A percentile compares a stretch with the other conserved stretches of the same genome.
Evolutionary conservation across 2,329 filamentous ascomycete species (phyloP).

Genomic region (Hymenoscyphus salicellus): DNA sequence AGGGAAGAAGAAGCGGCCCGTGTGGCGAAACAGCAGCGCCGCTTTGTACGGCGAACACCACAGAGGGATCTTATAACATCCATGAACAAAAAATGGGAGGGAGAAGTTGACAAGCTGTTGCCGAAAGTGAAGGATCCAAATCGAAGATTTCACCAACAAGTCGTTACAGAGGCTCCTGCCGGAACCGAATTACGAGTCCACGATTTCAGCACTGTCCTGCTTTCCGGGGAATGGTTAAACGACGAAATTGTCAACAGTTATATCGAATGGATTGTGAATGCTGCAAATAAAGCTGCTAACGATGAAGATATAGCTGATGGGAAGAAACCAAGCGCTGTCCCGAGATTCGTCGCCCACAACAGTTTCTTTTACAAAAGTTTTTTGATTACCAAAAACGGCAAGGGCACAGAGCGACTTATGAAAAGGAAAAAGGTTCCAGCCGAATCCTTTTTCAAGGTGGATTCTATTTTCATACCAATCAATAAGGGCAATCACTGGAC

Average conservation of each 20-base stretch:
- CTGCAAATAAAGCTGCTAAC: constrained; percentile 56
- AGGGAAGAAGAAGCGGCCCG: constrained; percentile 21
- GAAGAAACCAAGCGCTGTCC: constrained; percentile 45
- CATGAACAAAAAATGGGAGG: constrained; percentile 41
- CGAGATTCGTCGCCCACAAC: constrained; percentile 61
- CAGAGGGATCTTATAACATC: constrained; percentile 25
- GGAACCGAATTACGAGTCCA: constrained; percentile 51
- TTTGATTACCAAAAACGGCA: constrained; percentile 48
- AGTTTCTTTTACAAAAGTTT: constrained; percentile 62
- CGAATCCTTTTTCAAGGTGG: constrained; percentile 61
- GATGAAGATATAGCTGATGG: constrained; percentile 27
- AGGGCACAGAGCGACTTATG: constrained; percentile 52
- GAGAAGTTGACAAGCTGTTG: constrained; percentile 35
- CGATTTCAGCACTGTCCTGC: constrained; percentile 63
- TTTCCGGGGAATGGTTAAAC: constrained; percentile 64
- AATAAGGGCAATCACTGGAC: constrained; percentile 68
- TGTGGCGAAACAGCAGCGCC: constrained; percentile 28
- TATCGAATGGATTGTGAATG: constrained; percentile 57
- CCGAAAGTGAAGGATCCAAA: constrained; percentile 30
- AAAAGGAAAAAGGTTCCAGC: constrained; percentile 56
- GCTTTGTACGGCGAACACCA: constrained; percentile 28
- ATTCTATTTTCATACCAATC: constrained; percentile 69
- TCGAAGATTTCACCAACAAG: constrained; percentile 4
- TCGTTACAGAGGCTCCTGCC: constrained; percentile 47
- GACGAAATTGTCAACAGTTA: constrained; percentile 72